Percentiles rank a stretch among this genome's conserved stretches.
phyloP scores from a whole-genome alignment of 352 stramenopile species.

The Globisporangium orthogonon region DNA sequence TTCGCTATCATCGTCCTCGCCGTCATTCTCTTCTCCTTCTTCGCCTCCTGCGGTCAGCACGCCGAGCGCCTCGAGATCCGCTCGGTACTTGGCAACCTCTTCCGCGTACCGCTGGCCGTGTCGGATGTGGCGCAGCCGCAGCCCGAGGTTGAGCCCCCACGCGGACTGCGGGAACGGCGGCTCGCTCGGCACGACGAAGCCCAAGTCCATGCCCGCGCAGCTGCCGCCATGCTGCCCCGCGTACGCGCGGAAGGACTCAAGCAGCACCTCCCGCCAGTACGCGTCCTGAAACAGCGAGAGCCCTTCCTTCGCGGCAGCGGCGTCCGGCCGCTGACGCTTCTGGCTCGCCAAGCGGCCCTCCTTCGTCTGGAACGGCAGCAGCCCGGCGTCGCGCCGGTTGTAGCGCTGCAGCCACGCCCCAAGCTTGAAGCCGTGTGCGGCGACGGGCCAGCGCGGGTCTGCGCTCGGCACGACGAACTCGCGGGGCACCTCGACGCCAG shows the following conservation, averaged over 20 bases:
- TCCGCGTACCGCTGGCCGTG: conserved; percentile 57
- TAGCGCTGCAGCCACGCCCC: conserved; percentile 83
- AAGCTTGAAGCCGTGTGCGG: conserved; percentile 80
- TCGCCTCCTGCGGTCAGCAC: neutral
- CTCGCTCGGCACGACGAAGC: conserved; percentile 54
- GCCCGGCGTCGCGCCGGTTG: conserved; percentile 24
- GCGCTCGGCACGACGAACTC: conserved; percentile 73
- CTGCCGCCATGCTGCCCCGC: conserved; percentile 29
- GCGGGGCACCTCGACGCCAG: conserved; percentile 39
- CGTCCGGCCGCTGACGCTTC: conserved; percentile 14
- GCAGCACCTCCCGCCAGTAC: conserved; percentile 72
- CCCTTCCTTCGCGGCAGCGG: neutral
- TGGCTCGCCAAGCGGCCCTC: conserved; percentile 16
- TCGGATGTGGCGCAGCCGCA: conserved; percentile 59
- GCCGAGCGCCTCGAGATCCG: conserved; percentile 22
- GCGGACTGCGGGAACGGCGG: conserved; percentile 43
- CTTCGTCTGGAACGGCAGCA: conserved; percentile 37
- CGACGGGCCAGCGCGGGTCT: conserved; percentile 76
- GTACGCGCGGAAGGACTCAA: conserved; percentile 57
- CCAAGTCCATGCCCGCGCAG: conserved; percentile 48
- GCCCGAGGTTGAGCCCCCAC: conserved; percentile 67
- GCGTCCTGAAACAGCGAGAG: conserved; percentile 48
- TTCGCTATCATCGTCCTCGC: neutral
- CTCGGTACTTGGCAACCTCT: conserved; percentile 54
- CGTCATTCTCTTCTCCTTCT: neutral